phyloP scores from a whole-genome alignment of 345 rosid species.

The Acer saccharum region DNA sequence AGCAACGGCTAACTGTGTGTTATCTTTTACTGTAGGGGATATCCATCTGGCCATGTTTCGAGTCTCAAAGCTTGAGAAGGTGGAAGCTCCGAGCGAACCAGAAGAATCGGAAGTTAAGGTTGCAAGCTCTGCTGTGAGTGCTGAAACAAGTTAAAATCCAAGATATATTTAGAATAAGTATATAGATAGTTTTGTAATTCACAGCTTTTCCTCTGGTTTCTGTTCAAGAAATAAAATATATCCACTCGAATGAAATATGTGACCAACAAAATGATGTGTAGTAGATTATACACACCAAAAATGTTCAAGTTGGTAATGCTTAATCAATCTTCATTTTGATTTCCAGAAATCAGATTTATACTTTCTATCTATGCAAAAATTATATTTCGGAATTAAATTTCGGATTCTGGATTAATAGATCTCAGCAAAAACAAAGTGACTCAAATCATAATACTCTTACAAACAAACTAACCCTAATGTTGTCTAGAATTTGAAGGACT shows the following conservation, averaged over 20 bases:
- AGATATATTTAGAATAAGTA: slow-evolving; percentile 3
- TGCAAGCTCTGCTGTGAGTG: slow-evolving; percentile 19
- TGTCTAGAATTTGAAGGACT: slow-evolving; percentile 20
- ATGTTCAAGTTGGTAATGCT: no score
- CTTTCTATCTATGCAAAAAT: no score
- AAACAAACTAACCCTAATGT: no score
- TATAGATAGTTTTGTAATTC: not conserved
- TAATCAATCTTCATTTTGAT: no score
- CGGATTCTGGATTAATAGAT: no score
- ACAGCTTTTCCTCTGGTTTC: not conserved
- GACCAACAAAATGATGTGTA: not conserved
- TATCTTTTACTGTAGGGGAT: slow-evolving; percentile 50
- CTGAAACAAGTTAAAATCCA: slow-evolving; percentile 22
- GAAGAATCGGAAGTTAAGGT: slow-evolving; percentile 36
- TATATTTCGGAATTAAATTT: no score
- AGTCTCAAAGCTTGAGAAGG: slow-evolving; percentile 57
- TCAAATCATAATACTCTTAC: no score
- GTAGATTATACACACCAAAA: not conserved
- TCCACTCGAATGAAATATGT: not conserved
- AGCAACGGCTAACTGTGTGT: not conserved
- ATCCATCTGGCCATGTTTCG: slow-evolving; percentile 73
- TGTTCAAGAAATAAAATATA: not conserved
- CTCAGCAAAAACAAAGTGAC: no score
- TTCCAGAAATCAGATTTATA: no score
- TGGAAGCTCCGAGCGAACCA: slow-evolving; percentile 29